These are phyloP conservation scores for Mediolabrus comicus DNA, from an alignment of 108 stramenopile species.

Conservation along the genomic window DNA sequence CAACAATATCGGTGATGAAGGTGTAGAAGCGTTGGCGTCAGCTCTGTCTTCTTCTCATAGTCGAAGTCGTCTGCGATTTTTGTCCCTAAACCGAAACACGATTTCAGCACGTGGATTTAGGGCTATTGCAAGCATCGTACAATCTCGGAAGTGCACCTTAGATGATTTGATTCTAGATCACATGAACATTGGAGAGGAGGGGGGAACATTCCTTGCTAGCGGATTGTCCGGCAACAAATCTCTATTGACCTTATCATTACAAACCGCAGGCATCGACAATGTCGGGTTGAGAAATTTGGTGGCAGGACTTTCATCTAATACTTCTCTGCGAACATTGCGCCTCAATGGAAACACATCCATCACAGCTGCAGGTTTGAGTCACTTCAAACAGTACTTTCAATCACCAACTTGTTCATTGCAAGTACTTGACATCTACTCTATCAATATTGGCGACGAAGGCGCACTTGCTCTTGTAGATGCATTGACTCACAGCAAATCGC, in stretches of 20 bases:
- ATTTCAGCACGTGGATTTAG: not conserved
- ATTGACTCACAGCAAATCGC: not conserved
- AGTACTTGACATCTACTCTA: not conserved
- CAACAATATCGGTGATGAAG: not conserved
- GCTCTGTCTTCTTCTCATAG: not conserved
- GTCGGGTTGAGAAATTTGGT: not conserved
- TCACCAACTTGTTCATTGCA: not conserved
- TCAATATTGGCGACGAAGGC: not conserved
- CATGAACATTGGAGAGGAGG: not conserved
- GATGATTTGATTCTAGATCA: not conserved
- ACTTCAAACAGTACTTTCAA: not conserved
- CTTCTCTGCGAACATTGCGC: not conserved
- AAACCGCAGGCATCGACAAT: not conserved
- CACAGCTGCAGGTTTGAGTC: not conserved
- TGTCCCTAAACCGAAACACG: not conserved
- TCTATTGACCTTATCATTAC: not conserved
- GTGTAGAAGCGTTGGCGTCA: not conserved
- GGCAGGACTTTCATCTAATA: not conserved
- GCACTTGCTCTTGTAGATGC: not conserved
- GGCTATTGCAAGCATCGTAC: not conserved
- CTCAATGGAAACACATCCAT: not conserved
- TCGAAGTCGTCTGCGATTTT: not conserved
- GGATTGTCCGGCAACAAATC: not conserved
- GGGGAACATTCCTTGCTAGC: not conserved
- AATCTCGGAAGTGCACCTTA: not conserved